Conservation (phyloP, 192 early-diverging fungal genomes). For the Dimargaris cristalligena region DNA sequence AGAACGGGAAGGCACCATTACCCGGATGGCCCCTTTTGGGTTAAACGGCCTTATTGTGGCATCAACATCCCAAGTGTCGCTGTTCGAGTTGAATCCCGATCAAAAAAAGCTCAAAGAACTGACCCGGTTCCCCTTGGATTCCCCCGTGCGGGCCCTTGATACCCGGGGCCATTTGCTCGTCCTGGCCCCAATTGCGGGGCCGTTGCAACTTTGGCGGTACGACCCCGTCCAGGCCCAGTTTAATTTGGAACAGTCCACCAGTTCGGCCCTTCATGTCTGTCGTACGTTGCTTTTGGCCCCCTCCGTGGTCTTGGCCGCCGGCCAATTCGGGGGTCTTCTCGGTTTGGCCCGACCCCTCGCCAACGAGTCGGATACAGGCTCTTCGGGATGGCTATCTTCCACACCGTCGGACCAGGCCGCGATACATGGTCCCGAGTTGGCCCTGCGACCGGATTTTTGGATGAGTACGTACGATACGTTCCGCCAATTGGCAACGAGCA, state of each 20-base stretch:
- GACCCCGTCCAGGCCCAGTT: not conserved
- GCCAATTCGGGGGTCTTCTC: constrained; percentile 5
- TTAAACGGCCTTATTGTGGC: not conserved
- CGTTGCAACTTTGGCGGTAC: constrained; percentile 4
- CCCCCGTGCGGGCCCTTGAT: constrained; percentile 1
- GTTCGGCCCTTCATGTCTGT: not conserved
- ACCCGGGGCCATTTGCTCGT: not conserved
- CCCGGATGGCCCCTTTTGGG: constrained; percentile 1
- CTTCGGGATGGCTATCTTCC: not conserved
- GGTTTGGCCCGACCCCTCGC: not conserved
- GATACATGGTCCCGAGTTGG: not conserved
- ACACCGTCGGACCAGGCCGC: not conserved
- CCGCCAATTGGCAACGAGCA: not conserved
- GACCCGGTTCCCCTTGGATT: not conserved
- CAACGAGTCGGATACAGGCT: not conserved
- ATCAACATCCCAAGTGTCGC: not conserved
- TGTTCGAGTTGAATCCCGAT: not conserved
- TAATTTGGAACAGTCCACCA: not conserved
- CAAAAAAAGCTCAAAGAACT: not conserved
- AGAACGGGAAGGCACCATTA: constrained; percentile 1
- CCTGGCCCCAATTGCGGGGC: not conserved
- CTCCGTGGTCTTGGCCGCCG: not conserved
- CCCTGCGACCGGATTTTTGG: not conserved
- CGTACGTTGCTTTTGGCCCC: not conserved
- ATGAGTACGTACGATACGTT: not conserved